phyloP scores from a whole-genome alignment of 1,284 basidiomycete species.

The Ganoderma lucidum region DNA sequence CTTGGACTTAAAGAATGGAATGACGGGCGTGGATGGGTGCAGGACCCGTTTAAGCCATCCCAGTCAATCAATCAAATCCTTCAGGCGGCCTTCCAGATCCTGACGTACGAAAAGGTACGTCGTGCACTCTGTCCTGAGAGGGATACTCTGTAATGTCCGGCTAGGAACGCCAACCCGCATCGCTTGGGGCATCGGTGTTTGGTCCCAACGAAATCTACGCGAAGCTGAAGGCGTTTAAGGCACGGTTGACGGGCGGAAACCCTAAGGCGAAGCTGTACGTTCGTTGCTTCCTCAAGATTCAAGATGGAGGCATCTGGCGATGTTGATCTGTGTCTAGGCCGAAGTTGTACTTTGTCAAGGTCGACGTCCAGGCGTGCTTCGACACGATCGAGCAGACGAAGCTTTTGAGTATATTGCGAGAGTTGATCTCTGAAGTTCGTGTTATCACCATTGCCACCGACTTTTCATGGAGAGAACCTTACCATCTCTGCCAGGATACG shows the following conservation, averaged over 20 bases:
- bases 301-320: neutral
- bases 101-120: conserved; percentile 85
- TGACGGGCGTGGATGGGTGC: conserved; percentile 1
- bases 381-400: conserved; percentile 95
- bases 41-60: conserved; percentile 24
- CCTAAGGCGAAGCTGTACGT: conserved; percentile 58
- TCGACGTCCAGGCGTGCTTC: conserved; percentile 96
- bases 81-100: conserved; percentile 83
- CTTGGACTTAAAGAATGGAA: no score
- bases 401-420: conserved; percentile 79
- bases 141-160: neutral
- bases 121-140: neutral
- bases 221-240: conserved; percentile 78
- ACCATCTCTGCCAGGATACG: conserved; percentile 51
- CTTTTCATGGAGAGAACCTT: neutral
- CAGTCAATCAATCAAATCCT: conserved; percentile 90
- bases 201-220: conserved; percentile 85
- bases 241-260: conserved; percentile 52
- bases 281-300: conserved; percentile 3
- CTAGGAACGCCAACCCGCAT: conserved; percentile 69
- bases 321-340: conserved; percentile 58
- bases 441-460: no score
- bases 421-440: conserved; percentile 76
- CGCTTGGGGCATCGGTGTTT: conserved; percentile 84
- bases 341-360: conserved; percentile 93